Evolutionary conservation across 768 basidiomycete genomes (phyloP), one percentile per base, ranked within the genome.

Genomic region (Amylocystis lapponica): DNA sequence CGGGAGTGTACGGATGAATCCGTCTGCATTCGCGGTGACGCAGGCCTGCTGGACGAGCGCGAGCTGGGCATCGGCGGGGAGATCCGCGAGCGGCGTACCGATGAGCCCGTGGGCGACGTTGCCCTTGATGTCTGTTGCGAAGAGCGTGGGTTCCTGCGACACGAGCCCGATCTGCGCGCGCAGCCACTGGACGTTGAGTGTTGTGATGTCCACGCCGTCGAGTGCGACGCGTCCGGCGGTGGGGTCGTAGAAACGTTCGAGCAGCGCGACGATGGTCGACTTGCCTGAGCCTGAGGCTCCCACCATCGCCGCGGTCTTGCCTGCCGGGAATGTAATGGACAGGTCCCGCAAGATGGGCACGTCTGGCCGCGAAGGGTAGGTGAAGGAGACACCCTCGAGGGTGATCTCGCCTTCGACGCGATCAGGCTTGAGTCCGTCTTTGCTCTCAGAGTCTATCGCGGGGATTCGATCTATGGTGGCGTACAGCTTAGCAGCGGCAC

Each of bases 181-280:
- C 35, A 94, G 62, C 91, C 90, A 94, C 50, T 78, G 83, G 45
- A 93, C 56, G 56, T 93, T 93, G 36, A 94, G 71, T 5, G 80
- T 71, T 59, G 74, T 81, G 54, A 94, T 52, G 53, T 93, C 72
- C 17, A 72, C 55, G 7, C 90, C 88, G 46, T 95, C 91, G 4
- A 91, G 69, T 48, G 75, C 79, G 57, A 92, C 77, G 13, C 57
- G 52, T 13, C 91, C 91, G 1, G 65, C 63, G 0, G 70, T 62
- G 2, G 91, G 86, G 57, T 95, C 91, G 55, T 94, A 94, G 69
- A 93, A 94, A 3, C 91, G 76, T 59, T 93, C 90, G 31, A 91
- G 78, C 11, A 93, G 75, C 17, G 81, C 75, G 25, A 92, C 72
- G 40, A 89, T 64, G 5, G 86, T 88, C 2, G 83, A 85, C 55